These are phyloP conservation scores for Dactylellina leptospora DNA, from an alignment of 2,329 filamentous ascomycete genomes.

Conservation along the genomic window DNA sequence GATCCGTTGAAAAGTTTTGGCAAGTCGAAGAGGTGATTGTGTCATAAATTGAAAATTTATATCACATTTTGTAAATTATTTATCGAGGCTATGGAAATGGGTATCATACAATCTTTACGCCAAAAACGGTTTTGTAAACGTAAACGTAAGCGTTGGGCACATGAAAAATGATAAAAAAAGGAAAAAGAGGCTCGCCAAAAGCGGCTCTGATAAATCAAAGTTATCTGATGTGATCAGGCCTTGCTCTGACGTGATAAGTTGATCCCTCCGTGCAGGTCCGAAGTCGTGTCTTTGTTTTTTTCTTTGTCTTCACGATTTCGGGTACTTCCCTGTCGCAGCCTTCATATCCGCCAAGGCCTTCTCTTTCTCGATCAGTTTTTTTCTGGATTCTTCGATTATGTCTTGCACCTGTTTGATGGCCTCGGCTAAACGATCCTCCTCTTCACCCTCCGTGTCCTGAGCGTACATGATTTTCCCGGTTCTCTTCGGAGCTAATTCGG, in stretches of 20 bases:
- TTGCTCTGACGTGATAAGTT: slow-evolving; percentile 34
- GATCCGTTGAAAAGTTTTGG: slow-evolving; percentile 56
- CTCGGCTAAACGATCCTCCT: slow-evolving; percentile 56
- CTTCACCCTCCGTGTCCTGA: slow-evolving; percentile 56
- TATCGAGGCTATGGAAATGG: slow-evolving; percentile 19
- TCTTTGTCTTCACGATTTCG: slow-evolving; percentile 35
- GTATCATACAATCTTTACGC: slow-evolving; percentile 30
- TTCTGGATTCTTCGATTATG: slow-evolving; percentile 55
- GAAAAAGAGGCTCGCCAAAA: slow-evolving; percentile 17
- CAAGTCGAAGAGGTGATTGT: slow-evolving; percentile 25
- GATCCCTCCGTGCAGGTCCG: not conserved
- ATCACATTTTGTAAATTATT: slow-evolving; percentile 5
- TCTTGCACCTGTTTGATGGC: slow-evolving; percentile 57
- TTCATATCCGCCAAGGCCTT: slow-evolving; percentile 57
- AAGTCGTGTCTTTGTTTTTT: no score
- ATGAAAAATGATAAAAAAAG: slow-evolving; percentile 22
- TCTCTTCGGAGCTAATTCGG: slow-evolving; percentile 47
- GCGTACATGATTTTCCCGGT: slow-evolving; percentile 55
- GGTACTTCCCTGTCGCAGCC: slow-evolving; percentile 49
- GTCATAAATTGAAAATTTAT: not conserved
- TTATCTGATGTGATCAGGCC: slow-evolving; percentile 37
- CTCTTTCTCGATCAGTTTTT: slow-evolving; percentile 57
- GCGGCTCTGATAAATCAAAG: slow-evolving; percentile 11
- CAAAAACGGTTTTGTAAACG: slow-evolving; percentile 20
- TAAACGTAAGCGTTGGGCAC: slow-evolving; percentile 8